Base-by-base conservation (phyloP, 768 basidiomycete species). In the Suillus paluster region DNA sequence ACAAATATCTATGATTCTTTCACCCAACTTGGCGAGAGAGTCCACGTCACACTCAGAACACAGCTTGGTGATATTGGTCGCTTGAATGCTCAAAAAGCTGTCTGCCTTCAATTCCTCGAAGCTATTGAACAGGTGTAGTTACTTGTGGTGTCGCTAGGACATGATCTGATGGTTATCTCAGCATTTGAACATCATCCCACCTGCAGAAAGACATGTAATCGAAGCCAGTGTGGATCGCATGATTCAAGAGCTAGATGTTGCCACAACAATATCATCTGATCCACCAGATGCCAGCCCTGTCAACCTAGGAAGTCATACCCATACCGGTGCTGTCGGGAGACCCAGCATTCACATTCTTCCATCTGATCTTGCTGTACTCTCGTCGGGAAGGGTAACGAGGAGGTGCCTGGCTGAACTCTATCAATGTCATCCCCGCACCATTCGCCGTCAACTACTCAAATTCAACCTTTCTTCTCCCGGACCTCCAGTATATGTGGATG, bases 11-110 rank as follows among this genome's bases (percentile, higher is more conserved):
- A 46, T 23, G 45, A 46, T 46, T 46, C 45, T 46, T 50, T 50
- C 27, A 50, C 19, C 1, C 49, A 50, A 50, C 49, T 58, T 3
- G 57, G 57, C 9, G 45, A 58, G 4, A 58, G 42, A 33, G 57
- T 58, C 9, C 57, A 58, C 12, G 42, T 58, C 21, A 45, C 42
- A 4, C 45, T 58, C 36, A 39, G 57, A 14, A 58, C 57, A n/a
- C 57, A 58, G 45, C 41, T 58, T 21, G 57, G 57, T 44, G 57
- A 46, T 30, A 25, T 33, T 1, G 25, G 41, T 3, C 36, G 42
- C 30, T 46, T 58, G 41, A 34, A 46, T 44, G 41, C 25, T 41
- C 57, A 58, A 46, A 58, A 58, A 23, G 30, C 14, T 0, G 30
- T 58, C 10, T 58, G 57, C 38, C 45, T 58, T 15, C 38, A 38